Evolutionary conservation across 2,329 filamentous ascomycete genomes (phyloP).

Genomic region (Apiospora koreana): DNA sequence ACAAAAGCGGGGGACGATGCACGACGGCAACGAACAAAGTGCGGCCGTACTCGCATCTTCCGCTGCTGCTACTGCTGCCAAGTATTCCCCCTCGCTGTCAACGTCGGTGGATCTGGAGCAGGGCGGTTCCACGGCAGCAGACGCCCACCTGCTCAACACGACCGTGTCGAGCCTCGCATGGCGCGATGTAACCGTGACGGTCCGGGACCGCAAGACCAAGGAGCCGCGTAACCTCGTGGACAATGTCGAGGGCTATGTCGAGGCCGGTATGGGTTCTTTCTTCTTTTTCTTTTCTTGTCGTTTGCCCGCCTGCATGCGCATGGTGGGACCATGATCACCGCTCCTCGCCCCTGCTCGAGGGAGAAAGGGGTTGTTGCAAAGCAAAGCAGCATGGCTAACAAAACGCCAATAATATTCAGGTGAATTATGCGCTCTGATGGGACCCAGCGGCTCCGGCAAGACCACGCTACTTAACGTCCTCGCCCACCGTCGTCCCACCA

Average conservation of each 20-base stretch:
- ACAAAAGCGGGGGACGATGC: too few species aligned
- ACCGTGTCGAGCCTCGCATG: conserved; percentile 67
- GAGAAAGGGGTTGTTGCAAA: background rate
- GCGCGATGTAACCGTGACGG: conserved; percentile 66
- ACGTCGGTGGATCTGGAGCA: conserved; percentile 26
- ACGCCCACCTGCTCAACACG: conserved; percentile 61
- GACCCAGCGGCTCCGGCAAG: conserved; percentile 69
- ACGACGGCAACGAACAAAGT: too few species aligned
- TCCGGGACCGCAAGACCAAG: conserved; percentile 71
- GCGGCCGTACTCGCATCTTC: background rate
- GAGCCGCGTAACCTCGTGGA: conserved; percentile 63
- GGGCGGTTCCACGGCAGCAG: conserved; percentile 24
- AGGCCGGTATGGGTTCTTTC: conserved; percentile 50
- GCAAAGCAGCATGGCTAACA: conserved; percentile 14
- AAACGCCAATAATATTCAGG: conserved; percentile 40
- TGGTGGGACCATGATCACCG: background rate
- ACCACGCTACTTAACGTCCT: conserved; percentile 83
- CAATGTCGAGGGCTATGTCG: conserved; percentile 62
- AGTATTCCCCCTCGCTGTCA: background rate
- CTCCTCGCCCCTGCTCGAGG: too few species aligned
- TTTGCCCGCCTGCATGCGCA: background rate
- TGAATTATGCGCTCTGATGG: conserved; percentile 79
- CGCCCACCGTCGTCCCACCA: conserved; percentile 62
- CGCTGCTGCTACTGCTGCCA: background rate
- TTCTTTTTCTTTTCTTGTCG: background rate